Evolutionary conservation across 768 basidiomycete species (phyloP).

Genomic region (Panellus pusillus): DNA sequence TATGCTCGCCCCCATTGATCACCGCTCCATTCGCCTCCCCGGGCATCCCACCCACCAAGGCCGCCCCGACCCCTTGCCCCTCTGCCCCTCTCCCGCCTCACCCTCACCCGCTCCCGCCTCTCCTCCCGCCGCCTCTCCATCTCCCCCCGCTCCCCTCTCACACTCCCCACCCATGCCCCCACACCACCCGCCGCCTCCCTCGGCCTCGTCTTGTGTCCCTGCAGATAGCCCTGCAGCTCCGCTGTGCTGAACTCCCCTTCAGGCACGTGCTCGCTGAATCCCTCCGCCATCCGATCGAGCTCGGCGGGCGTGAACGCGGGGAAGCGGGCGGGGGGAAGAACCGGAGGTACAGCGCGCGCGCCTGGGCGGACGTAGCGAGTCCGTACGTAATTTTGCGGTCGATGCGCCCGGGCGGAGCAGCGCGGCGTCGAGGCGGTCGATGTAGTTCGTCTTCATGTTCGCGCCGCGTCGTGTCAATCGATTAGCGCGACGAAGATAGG

Average conservation of each 20-base stretch:
- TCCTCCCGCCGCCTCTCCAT: constrained; percentile 26
- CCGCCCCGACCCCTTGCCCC: no score
- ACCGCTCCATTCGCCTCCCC: no score
- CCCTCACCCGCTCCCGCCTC: constrained; percentile 24
- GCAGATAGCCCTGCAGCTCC: constrained; percentile 45
- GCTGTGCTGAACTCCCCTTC: constrained; percentile 40
- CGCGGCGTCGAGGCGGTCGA: constrained; percentile 37
- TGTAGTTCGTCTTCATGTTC: constrained; percentile 30
- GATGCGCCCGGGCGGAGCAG: constrained; percentile 36
- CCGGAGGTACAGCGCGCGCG: constrained; percentile 30
- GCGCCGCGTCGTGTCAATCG: no score
- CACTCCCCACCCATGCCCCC: constrained; percentile 33
- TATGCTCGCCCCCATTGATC: no score
- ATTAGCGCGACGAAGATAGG: no score
- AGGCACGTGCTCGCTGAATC: constrained; percentile 35
- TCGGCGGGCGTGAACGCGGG: background rate
- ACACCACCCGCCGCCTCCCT: constrained; percentile 20
- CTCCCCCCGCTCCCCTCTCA: constrained; percentile 24
- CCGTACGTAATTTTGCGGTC: constrained; percentile 33
- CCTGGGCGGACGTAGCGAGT: constrained; percentile 29
- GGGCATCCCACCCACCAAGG: background rate
- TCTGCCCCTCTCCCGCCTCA: constrained; percentile 24
- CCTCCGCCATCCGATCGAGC: constrained; percentile 22
- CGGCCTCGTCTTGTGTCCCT: constrained; percentile 28
- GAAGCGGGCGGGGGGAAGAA: constrained; percentile 31